phyloP scores from a whole-genome alignment of 495 filamentous ascomycete genomes.

The Aspergillus carlsbadensis region DNA sequence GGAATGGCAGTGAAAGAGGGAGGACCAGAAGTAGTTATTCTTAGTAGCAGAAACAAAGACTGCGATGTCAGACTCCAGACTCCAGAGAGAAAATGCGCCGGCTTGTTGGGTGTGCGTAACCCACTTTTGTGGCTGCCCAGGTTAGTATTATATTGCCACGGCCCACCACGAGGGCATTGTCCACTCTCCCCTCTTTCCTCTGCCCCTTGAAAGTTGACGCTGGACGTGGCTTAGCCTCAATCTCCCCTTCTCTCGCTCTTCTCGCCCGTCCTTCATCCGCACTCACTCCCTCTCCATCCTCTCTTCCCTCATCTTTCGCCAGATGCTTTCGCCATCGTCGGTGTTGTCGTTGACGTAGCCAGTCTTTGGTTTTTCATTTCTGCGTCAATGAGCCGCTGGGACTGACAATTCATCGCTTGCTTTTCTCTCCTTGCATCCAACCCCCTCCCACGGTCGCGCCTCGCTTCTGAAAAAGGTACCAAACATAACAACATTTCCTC shows the following conservation, averaged over 20 bases:
- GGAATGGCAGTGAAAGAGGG: too few relatives aligned
- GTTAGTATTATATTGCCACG: conserved; percentile 1
- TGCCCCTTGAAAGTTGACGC: neutral
- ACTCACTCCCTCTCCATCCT: conserved; percentile 11
- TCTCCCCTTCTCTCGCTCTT: conserved; percentile 6
- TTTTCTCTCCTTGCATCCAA: conserved; percentile 35
- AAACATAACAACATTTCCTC: conserved; percentile 12
- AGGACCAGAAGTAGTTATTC: neutral
- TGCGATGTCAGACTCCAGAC: neutral
- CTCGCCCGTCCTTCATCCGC: conserved; percentile 22
- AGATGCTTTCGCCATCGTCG: conserved; percentile 33
- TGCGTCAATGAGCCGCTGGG: conserved; percentile 32
- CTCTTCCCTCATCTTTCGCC: conserved; percentile 10
- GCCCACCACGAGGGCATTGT: neutral
- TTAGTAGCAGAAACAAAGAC: conserved; percentile 8
- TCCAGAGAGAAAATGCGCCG: too few relatives aligned
- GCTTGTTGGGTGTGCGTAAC: neutral
- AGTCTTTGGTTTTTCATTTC: conserved; percentile 14
- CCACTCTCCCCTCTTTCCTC: neutral
- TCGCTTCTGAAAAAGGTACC: conserved; percentile 23
- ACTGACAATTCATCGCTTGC: conserved; percentile 24
- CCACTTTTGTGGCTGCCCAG: neutral
- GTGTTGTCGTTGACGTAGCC: conserved; percentile 35
- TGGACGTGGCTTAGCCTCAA: neutral
- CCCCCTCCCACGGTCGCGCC: conserved; percentile 35